Conservation (phyloP, 2,329 filamentous ascomycete genomes). For the Phyllachora maydis region DNA sequence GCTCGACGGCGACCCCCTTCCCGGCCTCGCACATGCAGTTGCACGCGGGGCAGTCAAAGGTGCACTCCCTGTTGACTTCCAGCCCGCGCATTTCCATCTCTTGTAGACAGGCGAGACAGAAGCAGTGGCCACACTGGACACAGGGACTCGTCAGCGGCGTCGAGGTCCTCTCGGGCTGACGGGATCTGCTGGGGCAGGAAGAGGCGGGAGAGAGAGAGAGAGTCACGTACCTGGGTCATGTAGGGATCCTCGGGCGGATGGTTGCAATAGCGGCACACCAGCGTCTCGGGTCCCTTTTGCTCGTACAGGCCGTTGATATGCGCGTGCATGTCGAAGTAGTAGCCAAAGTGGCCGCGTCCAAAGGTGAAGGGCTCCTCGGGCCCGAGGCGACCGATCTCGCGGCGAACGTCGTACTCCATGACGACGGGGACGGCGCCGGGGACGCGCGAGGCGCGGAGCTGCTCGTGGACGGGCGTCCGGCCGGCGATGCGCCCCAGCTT, state of each 20-base stretch:
- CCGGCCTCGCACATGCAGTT: too few relatives aligned
- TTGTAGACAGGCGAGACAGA: neutral
- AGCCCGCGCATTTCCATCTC: neutral
- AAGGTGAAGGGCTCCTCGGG: neutral
- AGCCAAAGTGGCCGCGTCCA: neutral
- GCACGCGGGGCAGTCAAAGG: neutral
- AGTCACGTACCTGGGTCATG: slow-evolving; percentile 2
- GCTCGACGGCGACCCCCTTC: neutral
- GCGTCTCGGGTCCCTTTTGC: neutral
- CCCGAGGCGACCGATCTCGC: neutral
- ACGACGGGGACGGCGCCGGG: too few relatives aligned
- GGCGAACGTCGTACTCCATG: neutral
- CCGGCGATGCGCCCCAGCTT: neutral
- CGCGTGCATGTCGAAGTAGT: slow-evolving; percentile 1
- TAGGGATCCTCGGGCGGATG: neutral
- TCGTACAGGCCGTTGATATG: slow-evolving; percentile 1
- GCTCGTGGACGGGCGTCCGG: neutral
- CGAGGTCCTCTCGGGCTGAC: neutral
- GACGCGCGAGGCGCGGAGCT: neutral
- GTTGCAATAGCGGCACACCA: slow-evolving; percentile 1
- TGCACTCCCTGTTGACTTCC: neutral
- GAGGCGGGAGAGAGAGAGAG: neutral
- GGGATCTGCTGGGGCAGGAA: neutral
- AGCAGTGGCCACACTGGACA: neutral
- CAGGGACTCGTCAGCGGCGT: neutral